These are phyloP conservation scores for Penicillium vulpinum DNA, from an alignment of 2,329 filamentous ascomycete species.

Conservation along the genomic window DNA sequence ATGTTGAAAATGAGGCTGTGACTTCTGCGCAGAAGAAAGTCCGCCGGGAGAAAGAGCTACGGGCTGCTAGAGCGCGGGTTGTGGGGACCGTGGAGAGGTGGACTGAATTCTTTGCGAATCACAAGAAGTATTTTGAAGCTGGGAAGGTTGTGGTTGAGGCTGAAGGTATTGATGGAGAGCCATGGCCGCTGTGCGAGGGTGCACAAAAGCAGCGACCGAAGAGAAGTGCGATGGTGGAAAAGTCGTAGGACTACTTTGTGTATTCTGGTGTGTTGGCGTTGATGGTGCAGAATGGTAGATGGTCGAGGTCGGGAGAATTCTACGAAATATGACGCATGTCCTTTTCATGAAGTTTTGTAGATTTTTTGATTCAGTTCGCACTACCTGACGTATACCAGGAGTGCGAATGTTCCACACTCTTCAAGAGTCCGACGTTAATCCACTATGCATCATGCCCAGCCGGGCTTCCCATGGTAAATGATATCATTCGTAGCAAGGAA, in stretches of 20 bases:
- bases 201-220: slow-evolving; percentile 68
- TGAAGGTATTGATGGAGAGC: slow-evolving; percentile 44
- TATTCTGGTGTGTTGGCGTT: background rate
- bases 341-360: slow-evolving; percentile 28
- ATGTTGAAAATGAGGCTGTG: slow-evolving; percentile 48
- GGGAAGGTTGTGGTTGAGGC: slow-evolving; percentile 64
- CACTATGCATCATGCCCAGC: slow-evolving; percentile 40
- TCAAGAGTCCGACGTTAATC: slow-evolving; percentile 32
- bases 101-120: slow-evolving; percentile 78
- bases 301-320: slow-evolving; percentile 1
- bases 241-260: slow-evolving; percentile 5
- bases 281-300: background rate
- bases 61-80: slow-evolving; percentile 65
- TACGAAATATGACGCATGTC: slow-evolving; percentile 8
- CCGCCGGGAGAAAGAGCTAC: slow-evolving; percentile 62
- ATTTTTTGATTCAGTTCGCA: slow-evolving; percentile 35
- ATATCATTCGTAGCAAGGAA: slow-evolving; percentile 43
- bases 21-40: slow-evolving; percentile 48
- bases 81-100: slow-evolving; percentile 72
- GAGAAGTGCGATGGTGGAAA: slow-evolving; percentile 35
- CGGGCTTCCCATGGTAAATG: slow-evolving; percentile 39
- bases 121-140: slow-evolving; percentile 77
- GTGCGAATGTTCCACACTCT: slow-evolving; percentile 33
- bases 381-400: slow-evolving; percentile 35
- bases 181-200: slow-evolving; percentile 66